Evolutionary conservation across 2,329 filamentous ascomycete species (phyloP).

Genomic region (Uncinocarpus reesii): DNA sequence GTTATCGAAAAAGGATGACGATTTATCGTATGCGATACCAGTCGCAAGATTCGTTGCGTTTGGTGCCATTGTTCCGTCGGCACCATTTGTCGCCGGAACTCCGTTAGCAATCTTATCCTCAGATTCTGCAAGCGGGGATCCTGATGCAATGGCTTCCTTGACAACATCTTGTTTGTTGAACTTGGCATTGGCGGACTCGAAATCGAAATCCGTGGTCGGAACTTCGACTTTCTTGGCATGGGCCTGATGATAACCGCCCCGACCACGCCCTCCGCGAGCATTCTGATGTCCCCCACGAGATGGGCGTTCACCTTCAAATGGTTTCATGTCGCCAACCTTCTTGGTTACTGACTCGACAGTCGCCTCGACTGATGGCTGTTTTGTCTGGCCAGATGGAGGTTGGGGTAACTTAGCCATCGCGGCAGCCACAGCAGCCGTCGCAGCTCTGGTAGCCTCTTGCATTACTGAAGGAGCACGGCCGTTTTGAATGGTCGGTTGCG

Average conservation of each 20-base stretch:
- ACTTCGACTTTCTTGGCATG: constrained; percentile 67
- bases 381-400: constrained; percentile 29
- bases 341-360: constrained; percentile 37
- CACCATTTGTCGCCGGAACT: constrained; percentile 27
- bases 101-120: constrained; percentile 42
- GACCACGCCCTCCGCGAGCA: constrained; percentile 39
- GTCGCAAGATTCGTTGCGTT: constrained; percentile 28
- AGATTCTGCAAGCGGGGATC: constrained; percentile 53
- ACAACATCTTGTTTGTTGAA: constrained; percentile 81
- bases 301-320: constrained; percentile 31
- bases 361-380: constrained; percentile 24
- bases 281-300: constrained; percentile 32
- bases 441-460: constrained; percentile 40
- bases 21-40: constrained; percentile 67
- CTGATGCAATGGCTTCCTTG: constrained; percentile 74
- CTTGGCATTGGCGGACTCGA: constrained; percentile 73
- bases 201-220: constrained; percentile 84
- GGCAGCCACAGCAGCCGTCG: constrained; percentile 42
- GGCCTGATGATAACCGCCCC: constrained; percentile 33
- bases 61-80: constrained; percentile 28
- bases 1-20: constrained; percentile 91
- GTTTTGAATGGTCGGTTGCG: constrained; percentile 24
- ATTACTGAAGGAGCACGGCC: constrained; percentile 23
- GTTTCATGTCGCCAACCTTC: constrained; percentile 39
- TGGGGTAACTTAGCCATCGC: constrained; percentile 43